Evolutionary conservation across 1,139 yeast genomes (phyloP).

Genomic region (Zygosaccharomyces pseudobailii): DNA sequence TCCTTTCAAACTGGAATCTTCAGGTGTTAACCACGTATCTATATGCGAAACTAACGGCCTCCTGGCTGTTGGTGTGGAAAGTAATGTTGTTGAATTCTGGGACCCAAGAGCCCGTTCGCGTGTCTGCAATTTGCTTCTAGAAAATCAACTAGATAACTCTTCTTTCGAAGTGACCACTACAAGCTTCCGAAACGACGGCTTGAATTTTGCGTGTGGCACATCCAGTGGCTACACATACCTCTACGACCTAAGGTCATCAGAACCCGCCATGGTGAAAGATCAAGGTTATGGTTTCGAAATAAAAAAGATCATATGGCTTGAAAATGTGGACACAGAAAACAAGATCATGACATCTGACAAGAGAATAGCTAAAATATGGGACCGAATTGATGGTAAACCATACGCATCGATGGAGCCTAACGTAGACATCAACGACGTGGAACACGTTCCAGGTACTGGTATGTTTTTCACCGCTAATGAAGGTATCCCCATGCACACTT

Average conservation of each 20-base stretch:
- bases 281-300: conserved; percentile 95
- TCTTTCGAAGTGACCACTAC: conserved; percentile 57
- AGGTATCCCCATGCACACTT: conserved; percentile 96
- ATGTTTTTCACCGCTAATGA: conserved; percentile 97
- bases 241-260: conserved; percentile 84
- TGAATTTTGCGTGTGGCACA: conserved; percentile 93
- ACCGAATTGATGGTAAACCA: conserved; percentile 68
- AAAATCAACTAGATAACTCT: conserved; percentile 39
- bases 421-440: conserved; percentile 93
- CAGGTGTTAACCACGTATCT: conserved; percentile 77
- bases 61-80: conserved; percentile 79
- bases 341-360: conserved; percentile 76
- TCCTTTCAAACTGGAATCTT: conserved; percentile 68
- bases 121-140: conserved; percentile 63
- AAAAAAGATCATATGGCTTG: conserved; percentile 77
- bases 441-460: conserved; percentile 80
- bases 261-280: conserved; percentile 79
- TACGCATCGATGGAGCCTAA: conserved; percentile 96
- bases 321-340: conserved; percentile 39
- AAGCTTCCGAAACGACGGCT: conserved; percentile 73
- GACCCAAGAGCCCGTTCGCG: conserved; percentile 89
- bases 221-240: conserved; percentile 75
- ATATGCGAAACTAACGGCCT: conserved; percentile 80
- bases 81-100: conserved; percentile 90
- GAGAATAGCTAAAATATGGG: conserved; percentile 93